Evolutionary conservation across 441 rosid species (phyloP).

Genomic region (Raphanus hybrid): DNA sequence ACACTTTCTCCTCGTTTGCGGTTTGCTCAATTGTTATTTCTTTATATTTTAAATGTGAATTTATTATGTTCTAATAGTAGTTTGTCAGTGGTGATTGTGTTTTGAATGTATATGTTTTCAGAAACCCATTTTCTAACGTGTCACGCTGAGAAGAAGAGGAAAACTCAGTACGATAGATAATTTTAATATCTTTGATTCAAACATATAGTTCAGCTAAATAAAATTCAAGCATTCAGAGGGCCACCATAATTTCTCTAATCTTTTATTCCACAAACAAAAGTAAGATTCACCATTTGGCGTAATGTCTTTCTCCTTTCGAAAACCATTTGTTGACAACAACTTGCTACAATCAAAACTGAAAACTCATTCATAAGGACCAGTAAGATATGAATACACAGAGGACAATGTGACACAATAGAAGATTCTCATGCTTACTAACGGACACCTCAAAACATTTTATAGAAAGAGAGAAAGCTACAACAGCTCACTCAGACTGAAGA

Average conservation of each 20-base stretch:
- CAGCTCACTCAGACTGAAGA: slow-evolving; percentile 62
- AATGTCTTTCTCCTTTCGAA: slow-evolving; percentile 16
- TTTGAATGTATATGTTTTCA: no score
- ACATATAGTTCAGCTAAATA: background rate
- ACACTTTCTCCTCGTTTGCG: no score
- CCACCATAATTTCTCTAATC: background rate
- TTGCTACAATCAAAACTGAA: slow-evolving; percentile 36
- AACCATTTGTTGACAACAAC: slow-evolving; percentile 30
- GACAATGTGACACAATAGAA: slow-evolving; percentile 14
- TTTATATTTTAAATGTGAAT: no score
- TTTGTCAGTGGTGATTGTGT: no score
- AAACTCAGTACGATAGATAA: no score
- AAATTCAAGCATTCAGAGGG: background rate
- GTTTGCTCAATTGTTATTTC: no score
- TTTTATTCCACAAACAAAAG: slow-evolving; percentile 18
- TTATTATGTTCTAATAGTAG: no score
- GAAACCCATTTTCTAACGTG: no score
- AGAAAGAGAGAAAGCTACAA: slow-evolving; percentile 5
- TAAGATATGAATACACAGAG: slow-evolving; percentile 38
- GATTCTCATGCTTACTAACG: slow-evolving; percentile 13
- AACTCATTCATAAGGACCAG: slow-evolving; percentile 23
- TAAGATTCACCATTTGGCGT: background rate
- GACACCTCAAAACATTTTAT: background rate
- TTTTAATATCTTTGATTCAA: no score
- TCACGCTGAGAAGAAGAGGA: no score